phyloP scores from a whole-genome alignment of 2,329 filamentous ascomycete species.

The Dothistroma pini region DNA sequence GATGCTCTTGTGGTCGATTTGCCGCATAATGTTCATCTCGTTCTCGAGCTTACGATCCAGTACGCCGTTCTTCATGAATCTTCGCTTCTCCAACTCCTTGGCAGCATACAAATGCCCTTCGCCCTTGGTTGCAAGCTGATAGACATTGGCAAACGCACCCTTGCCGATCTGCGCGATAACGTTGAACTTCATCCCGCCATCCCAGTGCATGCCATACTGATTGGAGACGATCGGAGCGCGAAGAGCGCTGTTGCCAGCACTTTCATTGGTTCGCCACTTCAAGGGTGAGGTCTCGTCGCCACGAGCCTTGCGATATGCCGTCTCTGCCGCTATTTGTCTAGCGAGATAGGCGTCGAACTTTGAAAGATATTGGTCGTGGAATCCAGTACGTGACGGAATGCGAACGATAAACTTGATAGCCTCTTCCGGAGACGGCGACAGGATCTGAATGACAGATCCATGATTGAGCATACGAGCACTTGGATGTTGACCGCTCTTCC shows the following conservation, averaged over 20 bases:
- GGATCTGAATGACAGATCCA: slow-evolving; percentile 70
- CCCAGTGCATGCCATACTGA: slow-evolving; percentile 68
- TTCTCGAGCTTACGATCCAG: slow-evolving; percentile 91
- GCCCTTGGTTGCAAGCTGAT: slow-evolving; percentile 81
- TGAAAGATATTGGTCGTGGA: slow-evolving; percentile 58
- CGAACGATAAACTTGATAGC: slow-evolving; percentile 82
- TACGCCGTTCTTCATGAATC: slow-evolving; percentile 88
- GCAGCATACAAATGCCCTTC: slow-evolving; percentile 82
- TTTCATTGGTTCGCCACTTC: not conserved
- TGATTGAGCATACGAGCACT: slow-evolving; percentile 63
- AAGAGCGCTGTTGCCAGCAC: slow-evolving; percentile 12
- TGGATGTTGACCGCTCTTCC: slow-evolving; percentile 43
- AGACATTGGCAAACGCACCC: slow-evolving; percentile 91
- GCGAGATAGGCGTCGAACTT: slow-evolving; percentile 68
- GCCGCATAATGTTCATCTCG: slow-evolving; percentile 94
- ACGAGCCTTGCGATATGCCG: slow-evolving; percentile 2
- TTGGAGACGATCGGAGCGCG: slow-evolving; percentile 30
- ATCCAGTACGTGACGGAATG: slow-evolving; percentile 68
- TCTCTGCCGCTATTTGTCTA: slow-evolving; percentile 28
- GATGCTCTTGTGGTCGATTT: slow-evolving; percentile 79
- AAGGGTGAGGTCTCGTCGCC: slow-evolving; percentile 4
- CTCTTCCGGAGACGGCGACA: slow-evolving; percentile 49
- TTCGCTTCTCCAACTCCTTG: slow-evolving; percentile 90
- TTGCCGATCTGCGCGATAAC: slow-evolving; percentile 78
- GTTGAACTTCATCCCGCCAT: slow-evolving; percentile 80